phyloP scores from a whole-genome alignment of 2,329 filamentous ascomycete species.

The Cladosporium sp. region DNA sequence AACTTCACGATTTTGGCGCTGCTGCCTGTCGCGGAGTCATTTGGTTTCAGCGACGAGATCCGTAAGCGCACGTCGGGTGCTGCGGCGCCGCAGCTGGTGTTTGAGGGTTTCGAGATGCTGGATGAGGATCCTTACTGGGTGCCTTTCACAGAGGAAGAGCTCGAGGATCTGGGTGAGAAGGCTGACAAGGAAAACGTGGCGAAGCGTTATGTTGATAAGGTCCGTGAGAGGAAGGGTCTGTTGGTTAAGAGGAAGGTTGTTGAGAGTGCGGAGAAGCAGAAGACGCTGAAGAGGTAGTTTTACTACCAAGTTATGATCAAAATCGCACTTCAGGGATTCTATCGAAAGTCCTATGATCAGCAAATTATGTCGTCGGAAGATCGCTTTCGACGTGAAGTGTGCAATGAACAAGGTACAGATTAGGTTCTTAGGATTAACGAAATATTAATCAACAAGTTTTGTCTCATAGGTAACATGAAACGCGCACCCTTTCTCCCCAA shows the following conservation, averaged over 20 bases:
- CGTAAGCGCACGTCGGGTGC: conserved; percentile 89
- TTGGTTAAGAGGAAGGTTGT: conserved; percentile 71
- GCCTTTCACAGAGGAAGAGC: conserved; percentile 90
- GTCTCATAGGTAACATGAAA: background rate
- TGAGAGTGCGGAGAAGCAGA: conserved; percentile 90
- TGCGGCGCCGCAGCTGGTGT: conserved; percentile 89
- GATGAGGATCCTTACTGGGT: conserved; percentile 99
- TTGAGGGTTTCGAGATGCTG: conserved; percentile 87
- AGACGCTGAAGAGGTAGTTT: conserved; percentile 63
- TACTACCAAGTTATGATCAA: background rate
- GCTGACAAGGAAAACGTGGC: conserved; percentile 95
- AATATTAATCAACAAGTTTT: background rate
- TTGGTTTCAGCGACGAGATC: conserved; percentile 96
- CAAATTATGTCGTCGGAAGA: background rate
- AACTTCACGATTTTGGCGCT: conserved; percentile 93
- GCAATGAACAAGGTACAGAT: background rate
- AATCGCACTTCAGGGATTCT: background rate
- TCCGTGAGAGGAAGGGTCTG: conserved; percentile 83
- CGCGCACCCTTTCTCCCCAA: background rate
- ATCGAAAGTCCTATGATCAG: background rate
- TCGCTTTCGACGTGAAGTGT: background rate
- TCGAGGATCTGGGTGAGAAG: conserved; percentile 93
- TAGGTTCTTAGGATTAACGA: background rate
- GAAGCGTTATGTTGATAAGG: conserved; percentile 91
- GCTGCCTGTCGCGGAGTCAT: conserved; percentile 89